Evolutionary conservation across 2,329 filamentous ascomycete species (phyloP).

Genomic region (Zymoseptoria ardabiliae): DNA sequence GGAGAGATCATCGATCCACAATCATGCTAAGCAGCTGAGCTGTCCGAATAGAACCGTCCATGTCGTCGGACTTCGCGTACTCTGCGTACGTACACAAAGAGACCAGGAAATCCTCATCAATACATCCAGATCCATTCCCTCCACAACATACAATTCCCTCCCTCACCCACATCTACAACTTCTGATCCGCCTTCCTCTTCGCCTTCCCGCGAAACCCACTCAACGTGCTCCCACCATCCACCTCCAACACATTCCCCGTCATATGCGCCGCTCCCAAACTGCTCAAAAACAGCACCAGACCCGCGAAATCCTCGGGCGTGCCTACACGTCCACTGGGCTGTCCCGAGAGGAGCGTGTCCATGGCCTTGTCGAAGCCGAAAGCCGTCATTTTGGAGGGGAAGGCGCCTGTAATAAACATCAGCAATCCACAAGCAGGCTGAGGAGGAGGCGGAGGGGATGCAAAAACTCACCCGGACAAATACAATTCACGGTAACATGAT

Average conservation of each 20-base stretch:
- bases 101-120: too few species aligned
- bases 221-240: conserved; percentile 41
- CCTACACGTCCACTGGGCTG: conserved; percentile 43
- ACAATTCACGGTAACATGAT: conserved; percentile 49
- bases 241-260: conserved; percentile 42
- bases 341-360: conserved; percentile 39
- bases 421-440: not conserved
- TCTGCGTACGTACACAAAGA: too few species aligned
- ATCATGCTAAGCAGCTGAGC: too few species aligned
- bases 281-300: conserved; percentile 39
- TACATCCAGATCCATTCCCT: not conserved
- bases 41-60: too few species aligned
- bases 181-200: conserved; percentile 16
- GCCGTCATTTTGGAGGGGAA: conserved; percentile 53
- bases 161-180: conserved; percentile 11
- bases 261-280: conserved; percentile 38
- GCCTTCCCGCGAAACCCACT: conserved; percentile 36
- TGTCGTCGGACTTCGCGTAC: too few species aligned
- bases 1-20: not conserved
- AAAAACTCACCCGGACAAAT: conserved; percentile 43
- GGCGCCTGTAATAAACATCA: conserved; percentile 23
- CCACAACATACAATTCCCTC: not conserved
- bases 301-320: conserved; percentile 43
- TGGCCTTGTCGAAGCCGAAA: conserved; percentile 39
- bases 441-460: too few species aligned